Conservation (phyloP, 768 basidiomycete species). For the Tephrocybe sp. region DNA sequence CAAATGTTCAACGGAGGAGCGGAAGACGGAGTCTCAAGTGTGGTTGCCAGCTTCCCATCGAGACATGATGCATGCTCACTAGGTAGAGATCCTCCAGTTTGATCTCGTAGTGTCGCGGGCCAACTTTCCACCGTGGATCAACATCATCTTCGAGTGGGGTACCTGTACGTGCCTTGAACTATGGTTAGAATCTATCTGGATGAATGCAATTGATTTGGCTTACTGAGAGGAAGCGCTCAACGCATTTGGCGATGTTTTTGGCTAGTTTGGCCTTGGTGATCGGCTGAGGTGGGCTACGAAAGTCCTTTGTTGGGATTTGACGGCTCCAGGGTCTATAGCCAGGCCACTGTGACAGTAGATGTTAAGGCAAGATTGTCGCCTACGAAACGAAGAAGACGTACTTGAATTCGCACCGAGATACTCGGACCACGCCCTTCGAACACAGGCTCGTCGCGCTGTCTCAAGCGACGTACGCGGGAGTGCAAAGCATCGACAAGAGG, state of each 20-base stretch:
- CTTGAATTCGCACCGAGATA: slow-evolving; percentile 78
- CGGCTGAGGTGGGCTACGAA: slow-evolving; percentile 73
- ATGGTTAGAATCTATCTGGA: slow-evolving; percentile 9
- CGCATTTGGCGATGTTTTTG: slow-evolving; percentile 77
- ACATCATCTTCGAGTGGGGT: slow-evolving; percentile 64
- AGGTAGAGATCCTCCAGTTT: slow-evolving; percentile 67
- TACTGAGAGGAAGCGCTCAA: slow-evolving; percentile 67
- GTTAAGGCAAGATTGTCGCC: slow-evolving; percentile 10
- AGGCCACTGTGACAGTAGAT: slow-evolving; percentile 57
- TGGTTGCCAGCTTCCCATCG: slow-evolving; percentile 82
- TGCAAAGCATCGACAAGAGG: slow-evolving; percentile 63
- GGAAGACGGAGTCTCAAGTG: slow-evolving; percentile 61
- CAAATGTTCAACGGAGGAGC: slow-evolving; percentile 9
- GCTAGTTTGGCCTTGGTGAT: slow-evolving; percentile 77
- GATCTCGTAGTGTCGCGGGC: slow-evolving; percentile 49
- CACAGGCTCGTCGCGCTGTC: slow-evolving; percentile 61
- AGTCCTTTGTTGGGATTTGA: slow-evolving; percentile 83
- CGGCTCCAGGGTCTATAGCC: slow-evolving; percentile 77
- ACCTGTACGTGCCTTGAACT: slow-evolving; percentile 44
- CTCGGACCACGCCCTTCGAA: slow-evolving; percentile 76
- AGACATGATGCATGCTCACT: slow-evolving; percentile 81
- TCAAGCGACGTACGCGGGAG: slow-evolving; percentile 54
- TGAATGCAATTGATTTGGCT: slow-evolving; percentile 18
- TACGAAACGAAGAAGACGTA: slow-evolving; percentile 26
- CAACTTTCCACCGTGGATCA: slow-evolving; percentile 65